Evolutionary conservation across 768 basidiomycete species (phyloP).

Genomic region (Xerocomellus dryophilus): DNA sequence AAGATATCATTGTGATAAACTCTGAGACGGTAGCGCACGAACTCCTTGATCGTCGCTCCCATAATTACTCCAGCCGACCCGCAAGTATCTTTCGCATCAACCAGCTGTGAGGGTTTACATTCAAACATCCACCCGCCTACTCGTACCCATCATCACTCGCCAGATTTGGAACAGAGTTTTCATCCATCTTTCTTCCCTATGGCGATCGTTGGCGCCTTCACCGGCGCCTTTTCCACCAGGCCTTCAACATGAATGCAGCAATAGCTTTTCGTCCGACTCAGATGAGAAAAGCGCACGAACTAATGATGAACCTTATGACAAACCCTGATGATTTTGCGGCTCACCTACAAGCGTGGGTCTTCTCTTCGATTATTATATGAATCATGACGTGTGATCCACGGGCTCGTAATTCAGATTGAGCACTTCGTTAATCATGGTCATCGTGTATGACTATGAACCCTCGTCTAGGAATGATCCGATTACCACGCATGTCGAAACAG

Average conservation of each 20-base stretch:
- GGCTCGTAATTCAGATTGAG: neutral
- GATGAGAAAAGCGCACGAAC: slow-evolving; percentile 23
- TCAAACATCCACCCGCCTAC: neutral
- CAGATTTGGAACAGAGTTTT: slow-evolving; percentile 17
- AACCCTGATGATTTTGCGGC: slow-evolving; percentile 18
- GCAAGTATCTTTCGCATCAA: neutral
- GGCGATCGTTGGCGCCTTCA: slow-evolving; percentile 21
- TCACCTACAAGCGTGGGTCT: slow-evolving; percentile 18
- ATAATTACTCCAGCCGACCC: slow-evolving; percentile 15
- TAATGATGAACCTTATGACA: slow-evolving; percentile 27
- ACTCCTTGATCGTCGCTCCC: slow-evolving; percentile 12
- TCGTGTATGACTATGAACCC: slow-evolving; percentile 10
- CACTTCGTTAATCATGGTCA: slow-evolving; percentile 11
- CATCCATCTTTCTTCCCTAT: slow-evolving; percentile 18
- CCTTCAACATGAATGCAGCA: slow-evolving; percentile 28
- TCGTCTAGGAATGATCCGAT: slow-evolving; percentile 8
- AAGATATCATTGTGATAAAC: slow-evolving; percentile 14
- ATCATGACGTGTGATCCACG: neutral
- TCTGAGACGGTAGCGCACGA: slow-evolving; percentile 12
- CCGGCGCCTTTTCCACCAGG: slow-evolving; percentile 34
- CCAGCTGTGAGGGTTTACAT: neutral
- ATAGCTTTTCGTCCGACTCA: slow-evolving; percentile 30
- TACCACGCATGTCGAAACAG: slow-evolving; percentile 8
- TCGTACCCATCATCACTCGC: neutral
- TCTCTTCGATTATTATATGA: neutral